Evolutionary conservation across 108 stramenopile species (phyloP), one percentile per base, ranked within the genome.

Genomic region (Cyclotella cryptica): DNA sequence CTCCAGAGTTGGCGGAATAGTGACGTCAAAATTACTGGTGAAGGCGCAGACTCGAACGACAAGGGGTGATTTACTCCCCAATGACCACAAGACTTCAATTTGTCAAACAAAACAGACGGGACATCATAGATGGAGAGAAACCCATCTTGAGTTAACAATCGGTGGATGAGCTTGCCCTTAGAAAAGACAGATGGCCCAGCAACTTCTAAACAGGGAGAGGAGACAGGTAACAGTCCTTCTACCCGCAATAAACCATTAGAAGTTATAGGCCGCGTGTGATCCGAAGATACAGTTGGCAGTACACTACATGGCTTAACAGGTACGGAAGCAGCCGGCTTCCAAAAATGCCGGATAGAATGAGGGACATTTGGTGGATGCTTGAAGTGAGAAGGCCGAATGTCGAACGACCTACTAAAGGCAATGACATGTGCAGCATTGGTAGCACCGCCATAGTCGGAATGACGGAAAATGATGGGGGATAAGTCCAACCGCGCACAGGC

Each of bases 71-170:
- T 54, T n/a, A n/a, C n/a, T n/a, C n/a, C n/a, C n/a, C n/a, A n/a
- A n/a, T n/a, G n/a, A n/a, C n/a, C n/a, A n/a, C 7, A n/a, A n/a
- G 53, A 7, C 21, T 10, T 54, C 15, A 54, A 54, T 7, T 14
- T n/a, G 21, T 10, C 10, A n/a, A 18, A 54, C 53, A 54, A 19
- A 7, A 7, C 53, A 11, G 53, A 54, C 7, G 53, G n/a, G n/a
- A 54, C n/a, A 54, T 54, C 53, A n/a, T 18, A 54, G 15, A 54
- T 18, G n/a, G 53, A 54, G n/a, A 54, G 53, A n/a, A 54, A n/a
- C n/a, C 21, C 53, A 54, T 54, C 53, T 54, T n/a, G 10, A 19
- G 15, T 54, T 19, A 54, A 54, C 7, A 14, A 18, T 7, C 53
- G 53, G 7, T 19, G 10, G n/a, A 54, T n/a, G 21, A 54, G 53